These are phyloP conservation scores for Epichloe sylvatica DNA, from an alignment of 2,329 filamentous ascomycete genomes.

Conservation along the genomic window DNA sequence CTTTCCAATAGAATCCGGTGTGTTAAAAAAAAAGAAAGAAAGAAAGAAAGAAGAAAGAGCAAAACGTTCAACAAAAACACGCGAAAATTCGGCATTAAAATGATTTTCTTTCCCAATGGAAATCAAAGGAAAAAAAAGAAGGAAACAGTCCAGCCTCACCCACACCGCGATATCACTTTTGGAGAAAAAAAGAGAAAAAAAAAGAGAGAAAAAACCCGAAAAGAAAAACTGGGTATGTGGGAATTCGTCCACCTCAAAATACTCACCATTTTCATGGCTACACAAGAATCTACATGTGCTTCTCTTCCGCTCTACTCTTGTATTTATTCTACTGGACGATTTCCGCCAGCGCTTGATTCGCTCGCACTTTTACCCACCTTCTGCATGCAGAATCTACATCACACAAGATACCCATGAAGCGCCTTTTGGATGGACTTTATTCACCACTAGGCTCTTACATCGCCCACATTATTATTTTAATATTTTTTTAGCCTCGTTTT, in stretches of 20 bases:
- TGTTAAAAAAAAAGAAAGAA: neutral
- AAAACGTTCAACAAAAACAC: neutral
- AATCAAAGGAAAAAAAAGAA: neutral
- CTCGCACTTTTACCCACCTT: neutral
- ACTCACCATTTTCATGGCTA: neutral
- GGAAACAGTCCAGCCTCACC: constrained; percentile 6
- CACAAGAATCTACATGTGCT: constrained; percentile 1
- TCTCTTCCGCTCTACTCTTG: neutral
- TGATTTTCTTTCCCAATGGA: neutral
- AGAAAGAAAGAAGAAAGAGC: constrained; percentile 1
- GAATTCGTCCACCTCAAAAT: constrained; percentile 8
- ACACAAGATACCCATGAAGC: constrained; percentile 12
- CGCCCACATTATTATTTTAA: neutral
- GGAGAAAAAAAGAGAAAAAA: constrained; percentile 1
- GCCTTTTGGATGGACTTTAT: neutral
- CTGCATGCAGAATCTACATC: constrained; percentile 7
- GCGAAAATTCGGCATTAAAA: constrained; percentile 3
- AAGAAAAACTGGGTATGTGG: neutral
- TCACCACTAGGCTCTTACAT: neutral
- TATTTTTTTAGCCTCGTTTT: neutral
- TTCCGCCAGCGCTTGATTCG: neutral
- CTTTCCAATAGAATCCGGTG: neutral
- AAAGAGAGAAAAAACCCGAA: neutral
- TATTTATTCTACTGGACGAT: neutral
- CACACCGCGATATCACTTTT: neutral